Base-by-base conservation (phyloP, 2,329 filamentous ascomycete species). In the Huntiella omanensis region DNA sequence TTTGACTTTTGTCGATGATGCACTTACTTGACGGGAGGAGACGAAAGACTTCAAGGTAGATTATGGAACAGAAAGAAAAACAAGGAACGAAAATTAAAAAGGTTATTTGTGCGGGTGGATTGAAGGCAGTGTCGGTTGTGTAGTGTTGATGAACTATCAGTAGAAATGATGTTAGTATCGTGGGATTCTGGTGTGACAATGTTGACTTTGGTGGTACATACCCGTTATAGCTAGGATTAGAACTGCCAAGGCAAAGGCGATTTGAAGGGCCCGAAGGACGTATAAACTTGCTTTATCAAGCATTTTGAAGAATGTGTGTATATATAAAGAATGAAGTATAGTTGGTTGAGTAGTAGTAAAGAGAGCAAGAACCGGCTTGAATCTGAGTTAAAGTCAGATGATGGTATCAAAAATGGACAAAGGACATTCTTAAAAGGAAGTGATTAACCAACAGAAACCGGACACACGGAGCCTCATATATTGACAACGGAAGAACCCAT, bases 131-230 rank as follows among this genome's bases (percentile, higher is more conserved):
- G 54, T 73, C 62, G 50, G 59, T 62, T 56, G 70, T 65, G 57
- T 75, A 77, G 70, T 71, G 77, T 58, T 77, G 64, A 52, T 70
- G 63, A 47, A 78, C 75, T 78, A n/a, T 17, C n/a, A 28, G 22
- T 7, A 36, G 7, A 45, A 7, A 16, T 2, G 12, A 35, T 33
- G 41, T 43, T 34, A 34, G 8, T 22, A 12, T 49, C 11, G 40
- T 17, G 19, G n/a, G 33, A 17, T 7, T 2, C 15, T 15, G 7
- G 28, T 16, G 15, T 34, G 13, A 43, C 11, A 33, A 33, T 12
- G 4, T n/a, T 22, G 38, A 13, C 12, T 37, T 6, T 35, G n/a
- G 8, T 35, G n/a, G 28, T 39, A 45, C 60, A n/a, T 63, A 73
- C 70, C 67, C 55, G 66, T 71, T 42, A 59, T 62, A 19, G 69